These are phyloP conservation scores for Deinandra increscens DNA, from an alignment of 129 eudicot species.

Conservation along the genomic window DNA sequence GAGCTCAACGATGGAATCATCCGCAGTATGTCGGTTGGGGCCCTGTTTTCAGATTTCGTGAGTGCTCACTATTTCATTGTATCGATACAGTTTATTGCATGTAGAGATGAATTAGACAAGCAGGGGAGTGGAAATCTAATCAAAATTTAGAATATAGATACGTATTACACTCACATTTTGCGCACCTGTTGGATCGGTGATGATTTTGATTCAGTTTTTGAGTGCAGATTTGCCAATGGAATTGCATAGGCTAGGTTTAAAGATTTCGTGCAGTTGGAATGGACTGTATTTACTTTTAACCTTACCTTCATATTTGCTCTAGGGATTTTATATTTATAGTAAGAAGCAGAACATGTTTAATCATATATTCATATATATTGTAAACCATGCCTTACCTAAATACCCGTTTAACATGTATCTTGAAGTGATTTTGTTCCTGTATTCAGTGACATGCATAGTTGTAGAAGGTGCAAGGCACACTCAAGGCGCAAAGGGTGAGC, in stretches of 20 bases:
- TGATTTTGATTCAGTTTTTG: slow-evolving; percentile 5
- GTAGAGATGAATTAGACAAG: neutral
- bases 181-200: slow-evolving; percentile 4
- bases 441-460: slow-evolving; percentile 6
- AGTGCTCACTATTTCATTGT: slow-evolving; percentile 23
- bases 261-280: slow-evolving; percentile 14
- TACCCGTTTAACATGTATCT: slow-evolving; percentile 9
- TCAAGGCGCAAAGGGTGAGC: too few relatives aligned
- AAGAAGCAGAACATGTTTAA: neutral
- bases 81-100: slow-evolving; percentile 7
- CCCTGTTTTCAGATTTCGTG: slow-evolving; percentile 87
- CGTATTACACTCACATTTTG: neutral
- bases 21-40: slow-evolving; percentile 70
- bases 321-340: neutral
- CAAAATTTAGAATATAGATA: slow-evolving; percentile 10
- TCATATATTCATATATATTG: neutral
- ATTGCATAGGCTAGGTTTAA: neutral
- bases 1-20: slow-evolving; percentile 72
- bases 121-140: neutral
- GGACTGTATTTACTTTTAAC: slow-evolving; percentile 4
- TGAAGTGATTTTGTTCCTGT: neutral
- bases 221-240: neutral
- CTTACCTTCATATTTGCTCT: slow-evolving; percentile 6
- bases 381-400: neutral
- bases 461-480: too few relatives aligned